A percentile compares a stretch with the other conserved stretches of the same genome.
These are phyloP conservation scores for Tillandsia leiboldiana DNA, from an alignment of 176 grass and related monocot species.

Conservation along the genomic window DNA sequence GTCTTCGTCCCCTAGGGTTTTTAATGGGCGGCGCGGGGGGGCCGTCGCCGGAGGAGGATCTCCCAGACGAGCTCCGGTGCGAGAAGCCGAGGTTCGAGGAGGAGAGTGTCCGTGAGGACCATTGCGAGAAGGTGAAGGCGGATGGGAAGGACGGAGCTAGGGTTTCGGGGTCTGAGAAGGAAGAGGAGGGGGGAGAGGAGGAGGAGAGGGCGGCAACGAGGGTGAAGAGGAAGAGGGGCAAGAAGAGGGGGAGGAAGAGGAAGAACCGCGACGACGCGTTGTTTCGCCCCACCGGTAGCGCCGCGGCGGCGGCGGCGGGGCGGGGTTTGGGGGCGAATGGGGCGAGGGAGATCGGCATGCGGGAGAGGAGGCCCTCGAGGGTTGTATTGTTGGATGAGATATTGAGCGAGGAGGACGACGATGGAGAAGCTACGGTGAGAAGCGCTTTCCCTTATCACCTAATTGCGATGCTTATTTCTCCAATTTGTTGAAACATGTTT, in stretches of 20 bases:
- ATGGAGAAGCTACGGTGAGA: not conserved
- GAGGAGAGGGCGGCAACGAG: not conserved
- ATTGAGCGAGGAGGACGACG: not conserved
- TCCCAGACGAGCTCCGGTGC: not conserved
- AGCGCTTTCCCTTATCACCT: not conserved
- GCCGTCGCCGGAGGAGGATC: not conserved
- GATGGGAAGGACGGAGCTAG: not conserved
- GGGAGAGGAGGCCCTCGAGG: not conserved
- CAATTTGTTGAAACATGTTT: not conserved
- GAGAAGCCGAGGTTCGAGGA: not conserved
- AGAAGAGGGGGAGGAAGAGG: conserved; percentile 5
- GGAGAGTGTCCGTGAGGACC: not conserved
- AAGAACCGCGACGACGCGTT: conserved; percentile 1
- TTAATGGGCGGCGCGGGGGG: not conserved
- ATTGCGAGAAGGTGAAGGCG: not conserved
- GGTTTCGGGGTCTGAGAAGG: not conserved
- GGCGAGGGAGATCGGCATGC: not conserved
- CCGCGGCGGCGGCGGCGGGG: not conserved
- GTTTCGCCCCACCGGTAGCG: not conserved
- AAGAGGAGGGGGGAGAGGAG: not conserved
- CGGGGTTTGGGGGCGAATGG: not conserved
- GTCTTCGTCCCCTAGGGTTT: no score
- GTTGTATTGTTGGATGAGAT: not conserved
- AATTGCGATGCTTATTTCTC: not conserved
- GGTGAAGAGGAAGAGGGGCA: conserved; percentile 1